These are phyloP conservation scores for Cladosporium sp. DNA, from an alignment of 2,329 filamentous ascomycete genomes.

Conservation along the genomic window DNA sequence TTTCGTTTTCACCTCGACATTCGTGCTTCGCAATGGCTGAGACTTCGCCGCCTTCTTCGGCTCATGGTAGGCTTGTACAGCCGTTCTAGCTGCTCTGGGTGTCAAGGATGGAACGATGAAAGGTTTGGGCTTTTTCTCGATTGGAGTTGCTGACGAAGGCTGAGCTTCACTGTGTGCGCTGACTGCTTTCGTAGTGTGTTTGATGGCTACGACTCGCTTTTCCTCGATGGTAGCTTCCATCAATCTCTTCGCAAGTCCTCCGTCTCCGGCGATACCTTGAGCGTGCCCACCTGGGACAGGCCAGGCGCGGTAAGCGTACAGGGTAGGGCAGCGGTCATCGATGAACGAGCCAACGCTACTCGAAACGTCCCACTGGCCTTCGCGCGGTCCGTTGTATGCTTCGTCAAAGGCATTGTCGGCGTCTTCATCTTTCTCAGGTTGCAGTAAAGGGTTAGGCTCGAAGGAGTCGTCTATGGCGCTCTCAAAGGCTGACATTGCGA, in stretches of 20 bases:
- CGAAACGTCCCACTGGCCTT: slow-evolving; percentile 18
- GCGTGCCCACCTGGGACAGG: slow-evolving; percentile 11
- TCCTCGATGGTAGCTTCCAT: slow-evolving; percentile 21
- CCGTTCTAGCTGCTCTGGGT: no score
- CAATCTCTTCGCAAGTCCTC: slow-evolving; percentile 13
- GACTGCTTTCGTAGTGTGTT: not conserved
- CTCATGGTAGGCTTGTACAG: no score
- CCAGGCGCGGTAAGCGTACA: not conserved
- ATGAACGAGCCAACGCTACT: slow-evolving; percentile 21
- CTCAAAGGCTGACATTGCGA: slow-evolving; percentile 9
- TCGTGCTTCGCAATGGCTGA: no score
- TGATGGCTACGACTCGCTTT: slow-evolving; percentile 15
- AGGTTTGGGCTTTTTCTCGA: slow-evolving; percentile 5
- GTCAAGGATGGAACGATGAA: slow-evolving; percentile 1
- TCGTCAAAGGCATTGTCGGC: not conserved
- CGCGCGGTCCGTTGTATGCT: slow-evolving; percentile 17
- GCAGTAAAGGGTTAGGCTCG: not conserved
- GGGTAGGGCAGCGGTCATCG: slow-evolving; percentile 22
- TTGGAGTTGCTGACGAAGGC: not conserved
- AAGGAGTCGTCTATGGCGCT: slow-evolving; percentile 22
- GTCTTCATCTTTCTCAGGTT: not conserved
- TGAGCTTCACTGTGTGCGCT: no score
- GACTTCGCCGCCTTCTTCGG: no score
- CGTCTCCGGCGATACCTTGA: not conserved
- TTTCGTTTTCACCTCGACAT: no score